phyloP scores from a whole-genome alignment of 257 asterid genomes.

The Nicotiana attenuata region DNA sequence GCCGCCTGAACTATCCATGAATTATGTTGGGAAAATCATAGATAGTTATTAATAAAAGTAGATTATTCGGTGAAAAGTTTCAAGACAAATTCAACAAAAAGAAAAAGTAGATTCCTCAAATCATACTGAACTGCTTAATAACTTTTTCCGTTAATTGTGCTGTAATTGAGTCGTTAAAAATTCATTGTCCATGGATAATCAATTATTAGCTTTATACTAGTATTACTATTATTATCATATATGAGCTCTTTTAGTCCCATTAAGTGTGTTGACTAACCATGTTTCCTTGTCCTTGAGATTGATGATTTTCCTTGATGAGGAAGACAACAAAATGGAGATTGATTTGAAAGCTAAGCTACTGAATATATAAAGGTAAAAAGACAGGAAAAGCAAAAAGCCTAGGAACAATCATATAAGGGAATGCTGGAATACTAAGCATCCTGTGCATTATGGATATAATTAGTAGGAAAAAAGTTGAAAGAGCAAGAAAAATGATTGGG shows the following conservation, averaged over 20 bases:
- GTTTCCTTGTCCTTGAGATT: neutral
- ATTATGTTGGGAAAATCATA: too few species aligned
- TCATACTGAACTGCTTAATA: too few species aligned
- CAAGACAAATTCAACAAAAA: too few species aligned
- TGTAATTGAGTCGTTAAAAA: neutral
- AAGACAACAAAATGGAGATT: conserved; percentile 35
- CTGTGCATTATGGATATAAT: conserved; percentile 28
- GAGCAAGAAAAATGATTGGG: neutral
- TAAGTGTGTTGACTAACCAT: neutral
- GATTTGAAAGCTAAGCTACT: conserved; percentile 10
- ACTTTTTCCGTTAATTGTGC: neutral
- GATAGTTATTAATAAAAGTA: too few species aligned
- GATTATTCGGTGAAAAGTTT: too few species aligned
- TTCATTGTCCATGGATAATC: neutral
- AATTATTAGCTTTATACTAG: neutral
- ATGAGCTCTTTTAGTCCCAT: neutral
- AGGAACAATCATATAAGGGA: conserved; percentile 23
- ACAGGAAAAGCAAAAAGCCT: conserved; percentile 13
- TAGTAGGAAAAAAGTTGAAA: neutral
- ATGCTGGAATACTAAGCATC: conserved; percentile 50
- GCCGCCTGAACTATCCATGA: too few species aligned
- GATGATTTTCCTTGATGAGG: conserved; percentile 33
- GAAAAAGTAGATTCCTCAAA: too few species aligned
- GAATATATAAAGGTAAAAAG: neutral
- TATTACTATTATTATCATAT: neutral